phyloP scores from a whole-genome alignment of 352 stramenopile species.

The Phytophthora pinifolia region DNA sequence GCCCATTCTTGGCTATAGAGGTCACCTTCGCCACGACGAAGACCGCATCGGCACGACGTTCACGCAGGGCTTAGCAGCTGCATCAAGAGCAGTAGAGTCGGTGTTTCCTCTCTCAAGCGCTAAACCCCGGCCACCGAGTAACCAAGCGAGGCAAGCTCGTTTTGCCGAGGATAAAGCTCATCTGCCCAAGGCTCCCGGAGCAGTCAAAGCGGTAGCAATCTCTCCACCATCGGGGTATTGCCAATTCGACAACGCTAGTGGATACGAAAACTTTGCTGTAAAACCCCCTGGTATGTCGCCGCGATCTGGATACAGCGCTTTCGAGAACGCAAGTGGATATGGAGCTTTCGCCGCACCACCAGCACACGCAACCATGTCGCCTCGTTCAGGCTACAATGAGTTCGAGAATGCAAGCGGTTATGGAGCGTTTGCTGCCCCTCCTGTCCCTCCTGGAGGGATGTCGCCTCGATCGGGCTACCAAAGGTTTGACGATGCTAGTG shows the following conservation, averaged over 20 bases:
- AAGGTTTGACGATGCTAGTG: slow-evolving; percentile 32
- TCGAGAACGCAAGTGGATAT: slow-evolving; percentile 24
- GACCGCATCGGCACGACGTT: slow-evolving; percentile 74
- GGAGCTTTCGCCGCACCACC: slow-evolving; percentile 16
- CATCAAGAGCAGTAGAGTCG: slow-evolving; percentile 19
- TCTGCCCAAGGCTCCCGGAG: neutral
- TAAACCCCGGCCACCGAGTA: slow-evolving; percentile 1
- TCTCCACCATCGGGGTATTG: slow-evolving; percentile 35
- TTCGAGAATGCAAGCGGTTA: slow-evolving; percentile 35
- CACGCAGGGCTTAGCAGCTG: slow-evolving; percentile 49
- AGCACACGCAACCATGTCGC: neutral
- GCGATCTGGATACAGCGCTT: slow-evolving; percentile 28
- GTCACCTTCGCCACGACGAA: slow-evolving; percentile 55
- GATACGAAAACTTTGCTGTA: slow-evolving; percentile 39
- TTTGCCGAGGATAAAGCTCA: slow-evolving; percentile 19
- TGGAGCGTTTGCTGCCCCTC: slow-evolving; percentile 22
- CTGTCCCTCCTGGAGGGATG: slow-evolving; percentile 8
- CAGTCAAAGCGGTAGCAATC: slow-evolving; percentile 7
- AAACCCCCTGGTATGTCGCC: slow-evolving; percentile 28
- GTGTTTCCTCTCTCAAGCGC: neutral
- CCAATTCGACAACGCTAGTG: slow-evolving; percentile 34
- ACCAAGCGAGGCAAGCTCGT: slow-evolving; percentile 22
- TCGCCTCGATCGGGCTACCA: slow-evolving; percentile 34
- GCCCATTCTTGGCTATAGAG: slow-evolving; percentile 65
- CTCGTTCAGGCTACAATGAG: slow-evolving; percentile 29